Evolutionary conservation across 768 basidiomycete species (phyloP), one percentile per base, ranked within the genome.

Genomic region (Cubamyces sp.): DNA sequence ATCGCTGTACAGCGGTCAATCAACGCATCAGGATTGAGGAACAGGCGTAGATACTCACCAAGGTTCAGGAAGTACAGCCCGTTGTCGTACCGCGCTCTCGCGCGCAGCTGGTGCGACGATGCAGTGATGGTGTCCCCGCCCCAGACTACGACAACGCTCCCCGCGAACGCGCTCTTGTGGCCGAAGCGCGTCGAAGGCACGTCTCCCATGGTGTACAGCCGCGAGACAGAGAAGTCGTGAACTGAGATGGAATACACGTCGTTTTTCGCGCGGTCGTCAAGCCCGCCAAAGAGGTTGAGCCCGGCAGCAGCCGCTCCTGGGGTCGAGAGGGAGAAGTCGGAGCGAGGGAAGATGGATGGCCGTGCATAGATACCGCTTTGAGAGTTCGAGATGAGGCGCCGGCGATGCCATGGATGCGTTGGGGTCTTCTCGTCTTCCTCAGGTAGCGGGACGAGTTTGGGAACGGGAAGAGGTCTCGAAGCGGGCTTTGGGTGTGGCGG

Each of bases 131-230:
- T 96, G 71, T 98, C 96, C n/a, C 96, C 96, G 42, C 96, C 96
- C 96, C 96, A 98, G 7, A 97, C 87, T 61, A 97, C 89, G 56
- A 98, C 80, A 53, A 96, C 95, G 69, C 88, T 92, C 74, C 92
- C 92, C 60, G 97, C 92, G 52, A 95, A 84, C 4, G 94, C 95
- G 72, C 90, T 88, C 1, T 92, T 92, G 76, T 98, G 96, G 0
- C 96, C 96, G 19, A 97, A 94, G 62, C 96, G 80, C 0, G 93
- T 86, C 12, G 85, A 83, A 0, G 96, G 96, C 4, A 90, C 76
- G 67, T 94, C 91, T 7, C 96, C 96, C 12, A 80, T 82, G 0
- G 94, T 96, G 71, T 92, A 88, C 28, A 96, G 76, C 14, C 92
- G 81, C 15, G 85, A 84, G 4, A 92, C 87, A n/a, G 87, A 82